These are phyloP conservation scores for Kodamaea sp. DNA, from an alignment of 1,139 yeast genomes.

Conservation along the genomic window DNA sequence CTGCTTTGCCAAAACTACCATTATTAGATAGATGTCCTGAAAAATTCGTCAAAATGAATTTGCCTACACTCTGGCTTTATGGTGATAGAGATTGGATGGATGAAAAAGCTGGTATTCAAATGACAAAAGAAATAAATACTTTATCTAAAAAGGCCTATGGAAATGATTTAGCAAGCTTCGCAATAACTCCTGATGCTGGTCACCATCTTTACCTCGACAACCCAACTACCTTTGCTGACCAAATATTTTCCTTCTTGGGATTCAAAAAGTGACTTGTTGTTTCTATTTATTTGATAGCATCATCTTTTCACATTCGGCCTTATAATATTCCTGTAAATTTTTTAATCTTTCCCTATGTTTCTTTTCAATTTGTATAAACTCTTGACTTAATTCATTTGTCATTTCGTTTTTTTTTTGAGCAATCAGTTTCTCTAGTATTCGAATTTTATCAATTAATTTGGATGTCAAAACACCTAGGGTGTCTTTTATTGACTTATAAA, in stretches of 20 bases:
- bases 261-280: not conserved
- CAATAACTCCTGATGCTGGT: slow-evolving; percentile 36
- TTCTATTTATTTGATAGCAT: not conserved
- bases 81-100: slow-evolving; percentile 52
- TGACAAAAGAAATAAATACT: slow-evolving; percentile 38
- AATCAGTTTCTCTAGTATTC: slow-evolving; percentile 4
- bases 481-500: not conserved
- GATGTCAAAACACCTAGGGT: slow-evolving; percentile 1
- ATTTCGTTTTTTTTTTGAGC: slow-evolving; percentile 4
- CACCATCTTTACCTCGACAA: slow-evolving; percentile 40
- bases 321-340: slow-evolving; percentile 3
- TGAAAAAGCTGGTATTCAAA: slow-evolving; percentile 40
- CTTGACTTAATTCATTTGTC: slow-evolving; percentile 1
- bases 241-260: slow-evolving; percentile 11
- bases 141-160: slow-evolving; percentile 19
- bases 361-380: slow-evolving; percentile 4
- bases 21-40: slow-evolving; percentile 43
- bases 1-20: slow-evolving; percentile 43
- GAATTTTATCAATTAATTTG: slow-evolving; percentile 2
- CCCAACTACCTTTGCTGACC: slow-evolving; percentile 19
- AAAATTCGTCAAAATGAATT: slow-evolving; percentile 30
- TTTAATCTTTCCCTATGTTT: slow-evolving; percentile 3
- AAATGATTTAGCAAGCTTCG: slow-evolving; percentile 31
- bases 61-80: slow-evolving; percentile 45
- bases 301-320: slow-evolving; percentile 3